These are phyloP conservation scores for Alternaria novae-zelandiae DNA, from an alignment of 2,329 filamentous ascomycete species.

Conservation along the genomic window DNA sequence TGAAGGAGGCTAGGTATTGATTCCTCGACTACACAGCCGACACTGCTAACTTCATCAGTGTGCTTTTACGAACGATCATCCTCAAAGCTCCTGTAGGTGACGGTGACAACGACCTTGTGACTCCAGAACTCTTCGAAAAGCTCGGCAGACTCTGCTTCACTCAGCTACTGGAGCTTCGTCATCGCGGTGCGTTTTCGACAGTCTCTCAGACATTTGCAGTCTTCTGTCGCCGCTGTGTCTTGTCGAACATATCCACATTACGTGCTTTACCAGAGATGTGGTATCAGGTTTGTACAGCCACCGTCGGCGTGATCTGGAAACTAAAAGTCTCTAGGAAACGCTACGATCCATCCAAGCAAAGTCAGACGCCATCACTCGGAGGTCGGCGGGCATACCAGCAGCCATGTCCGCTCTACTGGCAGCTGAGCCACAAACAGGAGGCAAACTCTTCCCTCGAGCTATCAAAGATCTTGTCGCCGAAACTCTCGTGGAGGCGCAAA, in stretches of 20 bases:
- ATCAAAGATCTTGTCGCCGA: slow-evolving; percentile 69
- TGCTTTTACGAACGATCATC: slow-evolving; percentile 64
- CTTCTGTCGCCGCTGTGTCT: slow-evolving; percentile 73
- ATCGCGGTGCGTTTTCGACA: slow-evolving; percentile 91
- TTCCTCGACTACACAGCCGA: too few relatives aligned
- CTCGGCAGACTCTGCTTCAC: slow-evolving; percentile 79
- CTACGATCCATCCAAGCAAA: slow-evolving; percentile 75
- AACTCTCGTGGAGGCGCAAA: slow-evolving; percentile 60
- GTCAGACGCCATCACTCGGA: slow-evolving; percentile 78
- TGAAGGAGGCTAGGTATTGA: slow-evolving; percentile 87
- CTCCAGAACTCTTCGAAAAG: slow-evolving; percentile 62
- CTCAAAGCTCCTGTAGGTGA: slow-evolving; percentile 45
- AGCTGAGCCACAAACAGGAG: slow-evolving; percentile 66
- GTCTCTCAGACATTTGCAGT: slow-evolving; percentile 86
- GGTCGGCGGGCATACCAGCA: slow-evolving; percentile 90
- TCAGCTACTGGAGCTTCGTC: slow-evolving; percentile 81
- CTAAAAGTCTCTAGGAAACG: slow-evolving; percentile 58
- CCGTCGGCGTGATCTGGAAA: background rate
- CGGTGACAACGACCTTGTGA: slow-evolving; percentile 25
- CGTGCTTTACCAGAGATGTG: slow-evolving; percentile 65
- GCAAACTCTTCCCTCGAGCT: slow-evolving; percentile 66
- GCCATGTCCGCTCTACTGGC: slow-evolving; percentile 82
- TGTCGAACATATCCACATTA: slow-evolving; percentile 56
- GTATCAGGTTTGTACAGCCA: slow-evolving; percentile 61
- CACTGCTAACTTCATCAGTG: slow-evolving; percentile 57